A percentile compares a stretch with the other conserved stretches of the same genome.
Evolutionary conservation across 2,329 filamentous ascomycete genomes (phyloP).

Genomic region (Verticillium nonalfalfae): DNA sequence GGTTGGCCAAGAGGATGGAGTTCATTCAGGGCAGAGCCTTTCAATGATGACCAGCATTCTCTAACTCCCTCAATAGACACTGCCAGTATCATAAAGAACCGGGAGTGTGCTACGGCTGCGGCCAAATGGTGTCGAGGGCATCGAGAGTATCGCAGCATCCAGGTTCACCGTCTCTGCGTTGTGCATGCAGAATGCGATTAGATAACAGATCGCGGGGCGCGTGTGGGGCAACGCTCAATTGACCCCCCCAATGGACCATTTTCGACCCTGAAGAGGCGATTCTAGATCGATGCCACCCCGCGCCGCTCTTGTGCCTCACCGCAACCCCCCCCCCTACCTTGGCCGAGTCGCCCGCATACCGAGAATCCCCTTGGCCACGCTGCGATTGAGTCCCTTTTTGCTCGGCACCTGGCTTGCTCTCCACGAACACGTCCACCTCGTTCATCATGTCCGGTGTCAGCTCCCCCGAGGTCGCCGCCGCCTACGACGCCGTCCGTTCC

Average conservation of each 20-base stretch:
- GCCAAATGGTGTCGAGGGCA: too few relatives aligned
- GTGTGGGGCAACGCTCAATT: neutral
- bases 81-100: too few relatives aligned
- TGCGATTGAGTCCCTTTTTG: too few relatives aligned
- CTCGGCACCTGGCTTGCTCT: too few relatives aligned
- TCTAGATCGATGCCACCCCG: neutral
- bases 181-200: neutral
- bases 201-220: neutral
- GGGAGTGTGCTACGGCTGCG: too few relatives aligned
- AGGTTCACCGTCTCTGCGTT: too few relatives aligned
- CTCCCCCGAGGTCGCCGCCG: constrained; percentile 52
- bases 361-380: neutral
- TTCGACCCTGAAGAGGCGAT: neutral
- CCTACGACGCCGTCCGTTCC: constrained; percentile 61
- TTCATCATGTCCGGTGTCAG: constrained; percentile 48
- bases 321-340: neutral
- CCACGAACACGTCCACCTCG: neutral
- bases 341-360: neutral
- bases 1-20: too few relatives aligned
- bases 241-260: neutral
- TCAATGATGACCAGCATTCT: too few relatives aligned
- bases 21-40: too few relatives aligned
- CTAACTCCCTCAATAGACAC: too few relatives aligned
- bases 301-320: neutral
- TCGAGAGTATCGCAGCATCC: too few relatives aligned